Conservation (phyloP, 805 yeast genomes). For the Citeromyces nyonsensis region DNA sequence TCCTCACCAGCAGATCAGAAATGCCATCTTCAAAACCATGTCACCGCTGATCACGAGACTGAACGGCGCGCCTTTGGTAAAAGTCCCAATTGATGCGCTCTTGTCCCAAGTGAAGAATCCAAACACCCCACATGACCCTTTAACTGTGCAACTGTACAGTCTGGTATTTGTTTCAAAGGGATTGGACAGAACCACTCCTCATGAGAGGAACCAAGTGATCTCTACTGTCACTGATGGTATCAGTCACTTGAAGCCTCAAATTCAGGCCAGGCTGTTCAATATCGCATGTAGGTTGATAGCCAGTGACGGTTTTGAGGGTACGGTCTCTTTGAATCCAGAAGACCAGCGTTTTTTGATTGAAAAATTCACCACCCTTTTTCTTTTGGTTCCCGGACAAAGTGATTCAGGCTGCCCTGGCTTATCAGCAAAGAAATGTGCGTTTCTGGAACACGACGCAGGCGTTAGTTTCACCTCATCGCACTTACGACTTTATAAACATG, state of each 20-base stretch:
- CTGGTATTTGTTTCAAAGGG: conserved; percentile 57
- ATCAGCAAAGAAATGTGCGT: conserved; percentile 34
- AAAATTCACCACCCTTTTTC: background rate
- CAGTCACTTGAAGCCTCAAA: conserved; percentile 2
- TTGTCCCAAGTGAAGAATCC: conserved; percentile 50
- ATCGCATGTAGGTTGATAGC: conserved; percentile 38
- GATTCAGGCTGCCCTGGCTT: conserved; percentile 48
- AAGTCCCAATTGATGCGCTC: conserved; percentile 49
- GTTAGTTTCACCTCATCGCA: conserved; percentile 34
- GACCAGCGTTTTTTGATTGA: background rate
- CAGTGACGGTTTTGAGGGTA: background rate
- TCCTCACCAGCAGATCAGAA: conserved; percentile 46
- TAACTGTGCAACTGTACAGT: conserved; percentile 43
- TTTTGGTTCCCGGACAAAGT: conserved; percentile 21
- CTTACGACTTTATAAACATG: conserved; percentile 22
- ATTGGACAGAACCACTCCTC: conserved; percentile 30
- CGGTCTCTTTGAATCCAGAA: background rate
- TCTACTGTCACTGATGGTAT: conserved; percentile 14
- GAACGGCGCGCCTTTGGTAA: conserved; percentile 33
- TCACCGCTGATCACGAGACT: conserved; percentile 56
- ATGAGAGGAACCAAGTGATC: conserved; percentile 24
- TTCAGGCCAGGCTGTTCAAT: conserved; percentile 43
- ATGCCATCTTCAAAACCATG: conserved; percentile 50
- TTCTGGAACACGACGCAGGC: conserved; percentile 59
- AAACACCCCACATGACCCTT: conserved; percentile 24